Evolutionary conservation across 176 grass and related monocot genomes (phyloP).

Genomic region (Luzula sylvatica): DNA sequence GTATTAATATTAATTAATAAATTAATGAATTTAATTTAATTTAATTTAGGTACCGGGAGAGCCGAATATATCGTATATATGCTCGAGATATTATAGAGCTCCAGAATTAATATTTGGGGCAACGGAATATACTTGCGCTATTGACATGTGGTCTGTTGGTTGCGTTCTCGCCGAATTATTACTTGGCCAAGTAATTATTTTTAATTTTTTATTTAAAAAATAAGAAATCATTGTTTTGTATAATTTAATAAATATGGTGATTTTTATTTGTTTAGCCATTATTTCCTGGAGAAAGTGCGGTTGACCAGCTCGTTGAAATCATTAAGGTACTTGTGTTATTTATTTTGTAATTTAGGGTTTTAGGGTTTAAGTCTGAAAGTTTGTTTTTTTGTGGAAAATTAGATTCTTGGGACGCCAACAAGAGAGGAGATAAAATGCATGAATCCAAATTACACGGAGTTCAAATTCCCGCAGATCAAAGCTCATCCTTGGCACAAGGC

Average conservation of each 20-base stretch:
- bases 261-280: slow-evolving; percentile 46
- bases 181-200: slow-evolving; percentile 56
- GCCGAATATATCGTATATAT: slow-evolving; percentile 98
- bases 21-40: too few species aligned
- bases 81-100: slow-evolving; percentile 95
- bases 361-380: too few species aligned
- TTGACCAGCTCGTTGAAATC: slow-evolving; percentile 96
- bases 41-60: slow-evolving; percentile 76
- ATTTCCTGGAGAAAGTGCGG: slow-evolving; percentile 89
- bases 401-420: slow-evolving; percentile 95
- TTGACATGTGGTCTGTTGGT: slow-evolving; percentile 99
- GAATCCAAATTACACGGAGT: slow-evolving; percentile 88
- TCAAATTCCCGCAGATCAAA: slow-evolving; percentile 94
- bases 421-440: slow-evolving; percentile 98
- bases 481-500: slow-evolving; percentile 99
- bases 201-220: neutral
- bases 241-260: too few species aligned
- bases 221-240: neutral
- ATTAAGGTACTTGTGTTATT: slow-evolving; percentile 50
- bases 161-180: slow-evolving; percentile 92
- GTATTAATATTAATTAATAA: slow-evolving; percentile 21
- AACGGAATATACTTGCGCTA: slow-evolving; percentile 77
- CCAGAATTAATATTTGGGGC: slow-evolving; percentile 97
- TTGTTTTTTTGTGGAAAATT: neutral
- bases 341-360: too few species aligned